Conservation (phyloP, 1,139 yeast species). For the Magnusiomyces suaveolens region DNA sequence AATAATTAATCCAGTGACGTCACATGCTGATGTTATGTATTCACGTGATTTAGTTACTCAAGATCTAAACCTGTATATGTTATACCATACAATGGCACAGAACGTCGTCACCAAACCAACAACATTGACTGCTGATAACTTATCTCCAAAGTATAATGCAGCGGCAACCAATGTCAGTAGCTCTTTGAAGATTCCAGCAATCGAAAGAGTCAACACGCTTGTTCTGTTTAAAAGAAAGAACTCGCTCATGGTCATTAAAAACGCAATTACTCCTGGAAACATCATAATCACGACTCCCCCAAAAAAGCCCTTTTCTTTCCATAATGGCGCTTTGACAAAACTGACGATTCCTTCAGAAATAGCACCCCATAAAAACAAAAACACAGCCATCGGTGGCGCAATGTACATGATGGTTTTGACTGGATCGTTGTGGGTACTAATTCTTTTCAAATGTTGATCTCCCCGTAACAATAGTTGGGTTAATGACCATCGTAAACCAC, state of each 20-base stretch:
- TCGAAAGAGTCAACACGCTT: conserved; percentile 73
- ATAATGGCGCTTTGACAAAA: conserved; percentile 47
- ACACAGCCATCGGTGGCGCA: conserved; percentile 71
- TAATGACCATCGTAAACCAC: conserved; percentile 91
- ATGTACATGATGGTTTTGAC: conserved; percentile 72
- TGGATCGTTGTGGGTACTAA: conserved; percentile 45
- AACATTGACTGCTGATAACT: conserved; percentile 53
- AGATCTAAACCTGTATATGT: conserved; percentile 28
- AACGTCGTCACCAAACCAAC: conserved; percentile 74
- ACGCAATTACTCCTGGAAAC: conserved; percentile 80
- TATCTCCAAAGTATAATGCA: conserved; percentile 65
- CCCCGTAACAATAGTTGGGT: conserved; percentile 67
- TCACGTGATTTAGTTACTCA: too few relatives aligned
- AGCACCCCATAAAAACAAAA: conserved; percentile 52
- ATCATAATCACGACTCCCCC: conserved; percentile 51
- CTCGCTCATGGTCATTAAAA: conserved; percentile 84
- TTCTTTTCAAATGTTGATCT: background rate
- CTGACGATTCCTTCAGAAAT: conserved; percentile 54
- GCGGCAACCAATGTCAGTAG: conserved; percentile 69
- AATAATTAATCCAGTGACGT: too few relatives aligned
- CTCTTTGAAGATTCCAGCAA: conserved; percentile 91
- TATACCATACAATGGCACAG: conserved; percentile 72
- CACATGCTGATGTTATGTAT: too few relatives aligned
- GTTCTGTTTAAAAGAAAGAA: conserved; percentile 74
- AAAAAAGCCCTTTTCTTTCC: conserved; percentile 49